Conservation (phyloP, 179 eudicot species). For the Drosera spatulata region DNA sequence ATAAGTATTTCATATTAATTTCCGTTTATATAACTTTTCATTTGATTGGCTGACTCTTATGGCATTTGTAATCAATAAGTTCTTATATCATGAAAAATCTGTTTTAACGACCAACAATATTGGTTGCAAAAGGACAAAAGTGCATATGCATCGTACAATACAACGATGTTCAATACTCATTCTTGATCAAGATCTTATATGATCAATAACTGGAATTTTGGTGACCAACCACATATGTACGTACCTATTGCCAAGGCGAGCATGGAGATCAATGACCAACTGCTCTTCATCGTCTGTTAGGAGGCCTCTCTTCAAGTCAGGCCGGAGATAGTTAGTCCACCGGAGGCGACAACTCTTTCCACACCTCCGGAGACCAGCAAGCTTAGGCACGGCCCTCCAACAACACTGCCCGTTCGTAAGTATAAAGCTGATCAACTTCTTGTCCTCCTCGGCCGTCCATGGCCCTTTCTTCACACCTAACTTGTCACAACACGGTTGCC, state of each 20-base stretch:
- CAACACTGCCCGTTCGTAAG: constrained; percentile 90
- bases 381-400: constrained; percentile 93
- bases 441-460: constrained; percentile 96
- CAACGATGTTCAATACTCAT: no score
- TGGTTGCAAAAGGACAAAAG: no score
- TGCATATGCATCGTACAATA: no score
- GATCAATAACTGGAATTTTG: no score
- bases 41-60: no score
- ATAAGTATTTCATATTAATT: no score
- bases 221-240: no score
- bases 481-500: constrained; percentile 95
- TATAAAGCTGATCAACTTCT: constrained; percentile 76
- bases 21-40: no score
- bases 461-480: constrained; percentile 96
- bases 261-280: constrained; percentile 83
- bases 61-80: no score
- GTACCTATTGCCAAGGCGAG: constrained; percentile 83
- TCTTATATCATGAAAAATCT: no score
- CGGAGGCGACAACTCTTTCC: constrained; percentile 90
- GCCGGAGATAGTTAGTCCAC: constrained; percentile 93
- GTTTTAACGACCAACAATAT: no score
- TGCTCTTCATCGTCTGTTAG: constrained; percentile 74
- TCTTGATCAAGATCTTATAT: no score
- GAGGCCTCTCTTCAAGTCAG: constrained; percentile 77
- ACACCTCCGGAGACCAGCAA: constrained; percentile 78